Percentiles rank a stretch among this genome's conserved stretches.
Evolutionary conservation across 2,329 filamentous ascomycete species (phyloP).

Genomic region (Ceratocystis papillata): DNA sequence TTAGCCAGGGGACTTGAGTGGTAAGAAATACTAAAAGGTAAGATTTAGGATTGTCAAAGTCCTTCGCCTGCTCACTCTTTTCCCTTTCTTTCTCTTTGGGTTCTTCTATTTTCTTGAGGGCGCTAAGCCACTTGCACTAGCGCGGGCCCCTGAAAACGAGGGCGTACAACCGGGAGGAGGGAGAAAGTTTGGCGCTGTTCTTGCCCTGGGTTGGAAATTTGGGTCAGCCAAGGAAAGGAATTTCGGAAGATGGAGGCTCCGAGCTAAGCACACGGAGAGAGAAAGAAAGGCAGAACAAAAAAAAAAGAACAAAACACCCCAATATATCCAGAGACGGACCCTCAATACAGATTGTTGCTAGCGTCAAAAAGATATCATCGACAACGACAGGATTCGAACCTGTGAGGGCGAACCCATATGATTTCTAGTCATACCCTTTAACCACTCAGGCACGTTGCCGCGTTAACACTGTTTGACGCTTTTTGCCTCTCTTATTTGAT

Average conservation of each 20-base stretch:
- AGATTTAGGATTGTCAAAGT: background rate
- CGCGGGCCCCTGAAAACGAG: constrained; percentile 4
- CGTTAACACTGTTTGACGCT: background rate
- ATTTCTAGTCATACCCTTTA: constrained; percentile 25
- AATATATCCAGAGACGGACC: background rate
- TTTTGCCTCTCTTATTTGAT: background rate
- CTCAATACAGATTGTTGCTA: rapidly evolving
- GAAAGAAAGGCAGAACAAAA: background rate
- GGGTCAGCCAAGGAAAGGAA: background rate
- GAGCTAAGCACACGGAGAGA: background rate
- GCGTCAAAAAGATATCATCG: background rate
- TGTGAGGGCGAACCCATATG: constrained; percentile 23
- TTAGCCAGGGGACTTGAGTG: background rate
- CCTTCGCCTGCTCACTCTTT: background rate
- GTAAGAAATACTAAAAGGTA: background rate
- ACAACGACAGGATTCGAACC: constrained; percentile 24
- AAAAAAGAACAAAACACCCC: background rate
- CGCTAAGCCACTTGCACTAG: constrained; percentile 7
- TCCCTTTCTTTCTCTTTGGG: background rate
- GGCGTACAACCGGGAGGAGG: background rate
- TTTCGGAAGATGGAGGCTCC: background rate
- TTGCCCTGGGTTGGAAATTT: background rate
- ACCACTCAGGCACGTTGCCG: constrained; percentile 24
- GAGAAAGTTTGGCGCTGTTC: background rate
- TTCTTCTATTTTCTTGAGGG: background rate